A percentile compares a stretch with the other conserved stretches of the same genome.
These are phyloP conservation scores for Omphalotus guepiniiformis DNA, from an alignment of 768 basidiomycete genomes.

Conservation along the genomic window DNA sequence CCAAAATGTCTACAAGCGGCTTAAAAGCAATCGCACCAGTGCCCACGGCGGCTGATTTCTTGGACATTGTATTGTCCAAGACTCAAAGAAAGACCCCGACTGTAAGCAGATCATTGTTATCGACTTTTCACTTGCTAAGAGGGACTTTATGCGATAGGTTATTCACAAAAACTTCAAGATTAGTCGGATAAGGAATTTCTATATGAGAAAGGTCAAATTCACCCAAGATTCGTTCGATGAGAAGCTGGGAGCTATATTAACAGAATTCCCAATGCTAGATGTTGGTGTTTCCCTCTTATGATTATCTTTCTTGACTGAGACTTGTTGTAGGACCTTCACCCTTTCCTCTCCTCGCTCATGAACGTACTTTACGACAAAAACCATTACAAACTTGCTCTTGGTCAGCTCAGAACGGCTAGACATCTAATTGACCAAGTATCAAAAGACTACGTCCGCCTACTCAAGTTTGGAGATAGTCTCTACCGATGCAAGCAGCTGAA, in stretches of 20 bases:
- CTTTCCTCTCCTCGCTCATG: slow-evolving; percentile 91
- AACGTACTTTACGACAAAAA: slow-evolving; percentile 99
- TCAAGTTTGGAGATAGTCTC: slow-evolving; percentile 97
- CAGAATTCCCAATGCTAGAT: slow-evolving; percentile 97
- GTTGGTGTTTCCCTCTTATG: slow-evolving; percentile 48
- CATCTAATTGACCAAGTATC: slow-evolving; percentile 97
- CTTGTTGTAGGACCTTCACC: slow-evolving; percentile 73
- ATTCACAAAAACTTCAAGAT: slow-evolving; percentile 99
- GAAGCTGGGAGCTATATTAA: slow-evolving; percentile 87
- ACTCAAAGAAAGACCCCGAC: slow-evolving; percentile 98
- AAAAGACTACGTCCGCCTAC: slow-evolving; percentile 93
- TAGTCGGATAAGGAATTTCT: slow-evolving; percentile 94
- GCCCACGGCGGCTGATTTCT: slow-evolving; percentile 90
- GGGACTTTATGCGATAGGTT: slow-evolving; percentile 51
- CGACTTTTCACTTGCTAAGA: neutral
- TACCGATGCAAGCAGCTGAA: slow-evolving; percentile 99
- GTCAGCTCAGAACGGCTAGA: slow-evolving; percentile 91
- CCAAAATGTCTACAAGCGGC: slow-evolving; percentile 72
- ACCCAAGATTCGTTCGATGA: slow-evolving; percentile 97
- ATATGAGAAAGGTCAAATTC: slow-evolving; percentile 99
- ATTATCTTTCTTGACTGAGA: slow-evolving; percentile 8
- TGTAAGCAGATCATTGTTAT: slow-evolving; percentile 35
- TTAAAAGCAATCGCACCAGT: slow-evolving; percentile 99
- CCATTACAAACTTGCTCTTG: slow-evolving; percentile 97
- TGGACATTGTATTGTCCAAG: slow-evolving; percentile 90